Percentiles rank a stretch among this genome's conserved stretches.
These are phyloP conservation scores for Rhododendron vialii DNA, from an alignment of 148 eudicot genomes.

Conservation along the genomic window DNA sequence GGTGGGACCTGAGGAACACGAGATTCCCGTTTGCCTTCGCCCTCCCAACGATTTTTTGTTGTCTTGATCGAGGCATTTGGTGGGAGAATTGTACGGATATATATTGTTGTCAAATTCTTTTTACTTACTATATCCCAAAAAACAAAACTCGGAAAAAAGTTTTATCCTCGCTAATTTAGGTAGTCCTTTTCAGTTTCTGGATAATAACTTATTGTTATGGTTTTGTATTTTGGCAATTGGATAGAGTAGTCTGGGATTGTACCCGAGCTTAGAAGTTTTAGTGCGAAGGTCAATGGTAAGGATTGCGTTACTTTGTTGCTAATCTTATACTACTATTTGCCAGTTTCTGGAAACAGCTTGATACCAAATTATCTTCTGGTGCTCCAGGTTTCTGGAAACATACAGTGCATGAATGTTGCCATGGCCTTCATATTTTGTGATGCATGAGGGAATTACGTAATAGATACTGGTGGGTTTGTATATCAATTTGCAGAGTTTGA, in stretches of 20 bases:
- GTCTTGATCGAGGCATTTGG: conserved; percentile 37
- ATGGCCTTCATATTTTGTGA: no score
- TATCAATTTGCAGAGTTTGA: no score
- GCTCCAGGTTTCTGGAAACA: conserved; percentile 5
- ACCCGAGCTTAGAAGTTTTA: neutral
- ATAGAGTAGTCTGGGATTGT: conserved; percentile 26
- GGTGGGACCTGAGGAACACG: conserved; percentile 69
- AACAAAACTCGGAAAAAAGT: conserved; percentile 13
- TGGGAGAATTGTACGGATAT: conserved; percentile 29
- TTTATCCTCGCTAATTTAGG: conserved; percentile 4
- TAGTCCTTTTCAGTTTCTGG: conserved; percentile 9
- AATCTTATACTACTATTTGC: neutral
- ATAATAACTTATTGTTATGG: conserved; percentile 18
- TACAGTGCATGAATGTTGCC: conserved; percentile 15
- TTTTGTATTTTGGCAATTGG: conserved; percentile 9
- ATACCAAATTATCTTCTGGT: conserved; percentile 6
- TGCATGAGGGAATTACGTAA: no score
- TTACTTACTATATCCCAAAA: conserved; percentile 1
- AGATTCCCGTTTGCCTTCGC: conserved; percentile 64
- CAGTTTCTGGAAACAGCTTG: neutral
- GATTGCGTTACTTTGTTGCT: neutral
- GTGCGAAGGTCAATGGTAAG: no score
- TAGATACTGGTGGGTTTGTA: no score
- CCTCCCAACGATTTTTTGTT: conserved; percentile 58
- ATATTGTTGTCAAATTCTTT: neutral